Evolutionary conservation across 78 protist genomes (phyloP).

Genomic region (Emiliania huxleyi): DNA sequence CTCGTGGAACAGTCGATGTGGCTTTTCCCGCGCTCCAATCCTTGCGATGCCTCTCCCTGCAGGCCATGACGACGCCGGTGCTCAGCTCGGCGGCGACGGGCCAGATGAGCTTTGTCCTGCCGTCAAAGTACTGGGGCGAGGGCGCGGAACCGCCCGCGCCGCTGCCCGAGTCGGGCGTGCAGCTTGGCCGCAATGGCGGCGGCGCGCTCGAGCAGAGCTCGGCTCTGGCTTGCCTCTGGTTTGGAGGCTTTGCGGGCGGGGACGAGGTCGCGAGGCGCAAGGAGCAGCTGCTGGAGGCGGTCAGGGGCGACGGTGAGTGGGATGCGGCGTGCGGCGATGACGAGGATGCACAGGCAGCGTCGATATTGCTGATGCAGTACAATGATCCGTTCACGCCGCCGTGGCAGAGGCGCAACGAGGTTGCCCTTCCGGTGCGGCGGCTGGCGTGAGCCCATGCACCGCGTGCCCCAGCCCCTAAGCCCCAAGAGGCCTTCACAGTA

Average conservation of each 20-base stretch:
- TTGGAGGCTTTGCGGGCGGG: neutral
- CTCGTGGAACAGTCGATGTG: no score
- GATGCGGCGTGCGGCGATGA: no score
- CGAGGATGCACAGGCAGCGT: neutral
- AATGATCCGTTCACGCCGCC: constrained; percentile 1
- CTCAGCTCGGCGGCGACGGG: neutral
- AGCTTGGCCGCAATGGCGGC: neutral
- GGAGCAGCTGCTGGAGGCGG: neutral
- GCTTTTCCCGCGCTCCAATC: no score
- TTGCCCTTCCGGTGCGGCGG: neutral
- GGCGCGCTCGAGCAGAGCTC: neutral
- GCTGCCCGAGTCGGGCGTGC: neutral
- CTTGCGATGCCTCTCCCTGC: no score
- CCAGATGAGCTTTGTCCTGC: neutral
- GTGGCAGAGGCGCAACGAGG: neutral
- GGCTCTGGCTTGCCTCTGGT: neutral
- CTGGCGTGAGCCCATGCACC: no score
- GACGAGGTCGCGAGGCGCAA: neutral
- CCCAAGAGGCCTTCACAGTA: no score
- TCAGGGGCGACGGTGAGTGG: neutral
- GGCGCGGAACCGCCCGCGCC: neutral
- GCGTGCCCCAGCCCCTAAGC: no score
- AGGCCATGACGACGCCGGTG: neutral
- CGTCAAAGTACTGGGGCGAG: neutral
- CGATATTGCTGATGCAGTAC: neutral